phyloP scores from a whole-genome alignment of 352 stramenopile species.

The Phytophthora pinifolia region DNA sequence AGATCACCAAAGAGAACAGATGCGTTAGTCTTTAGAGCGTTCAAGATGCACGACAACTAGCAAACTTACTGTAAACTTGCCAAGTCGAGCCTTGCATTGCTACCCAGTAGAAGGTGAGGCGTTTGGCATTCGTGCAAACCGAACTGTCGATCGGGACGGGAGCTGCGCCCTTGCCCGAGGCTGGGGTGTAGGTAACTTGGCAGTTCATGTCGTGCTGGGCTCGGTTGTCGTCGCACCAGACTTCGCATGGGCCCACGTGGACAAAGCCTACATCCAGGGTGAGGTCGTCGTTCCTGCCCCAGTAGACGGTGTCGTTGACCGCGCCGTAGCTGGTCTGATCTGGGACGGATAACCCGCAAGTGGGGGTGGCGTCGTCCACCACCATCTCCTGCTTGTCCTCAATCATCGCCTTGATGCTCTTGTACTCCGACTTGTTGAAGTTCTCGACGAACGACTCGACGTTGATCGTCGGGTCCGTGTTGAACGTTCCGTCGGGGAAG shows the following conservation, averaged over 20 bases:
- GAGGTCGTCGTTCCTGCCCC: conserved; percentile 34
- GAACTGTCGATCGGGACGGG: conserved; percentile 41
- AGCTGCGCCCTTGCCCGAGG: conserved; percentile 23
- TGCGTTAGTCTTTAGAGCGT: conserved; percentile 8
- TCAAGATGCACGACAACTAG: background rate
- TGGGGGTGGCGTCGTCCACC: conserved; percentile 19
- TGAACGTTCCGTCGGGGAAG: conserved; percentile 39
- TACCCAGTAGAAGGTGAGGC: conserved; percentile 59
- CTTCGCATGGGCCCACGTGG: conserved; percentile 49
- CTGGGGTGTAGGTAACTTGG: conserved; percentile 28
- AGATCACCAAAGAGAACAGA: background rate
- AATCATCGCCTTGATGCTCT: conserved; percentile 39
- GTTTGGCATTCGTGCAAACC: conserved; percentile 35
- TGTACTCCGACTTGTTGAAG: conserved; percentile 44
- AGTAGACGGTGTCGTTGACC: conserved; percentile 43
- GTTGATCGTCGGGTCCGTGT: conserved; percentile 31
- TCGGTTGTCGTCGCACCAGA: conserved; percentile 42
- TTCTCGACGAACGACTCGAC: conserved; percentile 38
- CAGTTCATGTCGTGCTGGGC: conserved; percentile 43
- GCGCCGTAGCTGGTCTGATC: conserved; percentile 32
- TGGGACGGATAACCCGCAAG: conserved; percentile 47
- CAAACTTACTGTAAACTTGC: conserved; percentile 53
- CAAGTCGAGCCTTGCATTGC: conserved; percentile 46
- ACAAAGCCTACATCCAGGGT: conserved; percentile 35
- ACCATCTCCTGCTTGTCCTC: conserved; percentile 38